phyloP scores from a whole-genome alignment of 2,329 filamentous ascomycete species.

The Trichoderma breve region DNA sequence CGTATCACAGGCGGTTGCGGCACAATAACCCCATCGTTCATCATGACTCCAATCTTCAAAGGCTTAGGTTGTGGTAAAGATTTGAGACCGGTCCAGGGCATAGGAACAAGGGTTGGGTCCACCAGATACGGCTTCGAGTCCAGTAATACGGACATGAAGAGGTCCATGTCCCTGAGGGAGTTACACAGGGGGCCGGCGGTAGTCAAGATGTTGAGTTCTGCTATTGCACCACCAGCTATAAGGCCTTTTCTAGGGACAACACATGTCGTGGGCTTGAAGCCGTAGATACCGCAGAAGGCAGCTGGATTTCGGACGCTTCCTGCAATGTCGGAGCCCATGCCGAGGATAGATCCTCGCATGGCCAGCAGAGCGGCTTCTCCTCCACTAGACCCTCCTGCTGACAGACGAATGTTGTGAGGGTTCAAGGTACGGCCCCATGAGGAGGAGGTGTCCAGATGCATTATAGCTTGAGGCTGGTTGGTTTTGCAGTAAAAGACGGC shows the following conservation, averaged over 20 bases:
- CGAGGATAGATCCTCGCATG: slow-evolving; percentile 38
- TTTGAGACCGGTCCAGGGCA: slow-evolving; percentile 34
- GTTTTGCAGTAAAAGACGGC: slow-evolving; percentile 67
- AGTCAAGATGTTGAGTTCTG: slow-evolving; percentile 36
- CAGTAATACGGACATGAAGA: slow-evolving; percentile 32
- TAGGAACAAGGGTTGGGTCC: slow-evolving; percentile 34
- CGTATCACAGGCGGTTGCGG: slow-evolving; percentile 39
- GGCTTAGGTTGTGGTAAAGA: background rate
- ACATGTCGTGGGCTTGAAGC: slow-evolving; percentile 42
- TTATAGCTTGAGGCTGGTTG: slow-evolving; percentile 59
- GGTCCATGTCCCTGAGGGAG: slow-evolving; percentile 35
- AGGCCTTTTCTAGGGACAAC: slow-evolving; percentile 24
- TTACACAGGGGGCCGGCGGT: slow-evolving; percentile 36
- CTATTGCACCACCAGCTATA: slow-evolving; percentile 22
- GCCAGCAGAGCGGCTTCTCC: slow-evolving; percentile 46
- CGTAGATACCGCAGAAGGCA: slow-evolving; percentile 44
- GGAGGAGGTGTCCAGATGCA: slow-evolving; percentile 56
- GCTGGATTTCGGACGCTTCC: slow-evolving; percentile 36
- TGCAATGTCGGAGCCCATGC: slow-evolving; percentile 40
- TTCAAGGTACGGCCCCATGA: slow-evolving; percentile 60
- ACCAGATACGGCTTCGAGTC: slow-evolving; percentile 29
- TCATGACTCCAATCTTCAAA: slow-evolving; percentile 43
- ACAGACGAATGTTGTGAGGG: slow-evolving; percentile 56
- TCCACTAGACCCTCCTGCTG: slow-evolving; percentile 61
- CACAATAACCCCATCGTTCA: slow-evolving; percentile 36